Evolutionary conservation across 116 monocot genomes (phyloP), one percentile per base, ranked within the genome.

Genomic region (Trichopus zeylanicus): DNA sequence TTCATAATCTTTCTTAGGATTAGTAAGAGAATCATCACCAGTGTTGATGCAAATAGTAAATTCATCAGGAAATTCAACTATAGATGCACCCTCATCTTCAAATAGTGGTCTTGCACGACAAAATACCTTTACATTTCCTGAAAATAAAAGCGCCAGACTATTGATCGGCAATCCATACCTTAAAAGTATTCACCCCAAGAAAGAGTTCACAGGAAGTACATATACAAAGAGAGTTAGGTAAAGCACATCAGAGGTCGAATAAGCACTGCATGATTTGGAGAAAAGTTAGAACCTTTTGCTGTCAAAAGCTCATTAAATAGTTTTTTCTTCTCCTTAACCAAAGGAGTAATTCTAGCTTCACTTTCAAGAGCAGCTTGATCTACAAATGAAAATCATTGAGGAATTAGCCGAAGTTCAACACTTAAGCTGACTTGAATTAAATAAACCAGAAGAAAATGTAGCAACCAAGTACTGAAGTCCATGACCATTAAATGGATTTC

Each of bases 1-100:
- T 62, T 87, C 91, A 64, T 85, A 97, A 70, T 97, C 87, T 63
- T 86, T 93, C 48, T 87, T 97, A 28, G 87, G 68, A 66, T 79
- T 84, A 20, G 74, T 70, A 53, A 87, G 56, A 63, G 87, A 77
- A 63, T 87, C 84, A 82, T 97, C 87, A 57, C 84, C 68, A 21
- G 82, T 77, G 57, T 87, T 82, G 63, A 97, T 60, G 30, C 97
- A 79, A 61, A 97, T 77, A 18, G 87, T 80, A 57, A 67, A 81
- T 8, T 91, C 91, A 82, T 97, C 91, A 46, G 97, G 97, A 76
- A 87, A 84, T 53, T 91, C 97, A 56, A 91, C 78, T 33, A 82
- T 34, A n/a, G 87, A 84, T 59, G 75, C 53, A 32, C 85, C 97
- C 67, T 97, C 97, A 66, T 91, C 87, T 80, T 91, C 91, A 78